A percentile compares a stretch with the other conserved stretches of the same genome.
phyloP scores from a whole-genome alignment of 2,329 filamentous ascomycete species.

The Aspergillus fumigatus region DNA sequence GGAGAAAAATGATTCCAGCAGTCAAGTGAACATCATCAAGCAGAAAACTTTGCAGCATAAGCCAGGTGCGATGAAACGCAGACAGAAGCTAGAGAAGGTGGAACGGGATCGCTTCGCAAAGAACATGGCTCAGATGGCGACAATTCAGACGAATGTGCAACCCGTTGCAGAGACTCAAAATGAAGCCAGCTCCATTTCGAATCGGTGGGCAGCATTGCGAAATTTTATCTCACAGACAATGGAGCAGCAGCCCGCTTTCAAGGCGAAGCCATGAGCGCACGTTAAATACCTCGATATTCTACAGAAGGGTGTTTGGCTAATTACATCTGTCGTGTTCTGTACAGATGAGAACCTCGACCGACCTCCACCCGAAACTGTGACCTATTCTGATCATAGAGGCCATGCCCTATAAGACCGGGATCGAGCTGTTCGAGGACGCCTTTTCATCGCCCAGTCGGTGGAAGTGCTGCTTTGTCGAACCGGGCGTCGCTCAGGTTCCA shows the following conservation, averaged over 20 bases:
- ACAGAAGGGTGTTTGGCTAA: neutral
- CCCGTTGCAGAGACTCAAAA: conserved; percentile 11
- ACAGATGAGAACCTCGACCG: neutral
- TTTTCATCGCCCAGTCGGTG: neutral
- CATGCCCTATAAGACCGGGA: neutral
- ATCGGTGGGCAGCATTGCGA: conserved; percentile 75
- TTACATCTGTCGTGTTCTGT: neutral
- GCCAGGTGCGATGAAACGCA: conserved; percentile 77
- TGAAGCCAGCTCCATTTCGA: conserved; percentile 42
- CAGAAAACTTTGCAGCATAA: conserved; percentile 70
- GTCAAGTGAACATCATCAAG: conserved; percentile 63
- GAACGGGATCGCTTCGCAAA: conserved; percentile 81
- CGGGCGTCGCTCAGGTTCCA: too few relatives aligned
- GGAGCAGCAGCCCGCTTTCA: conserved; percentile 80
- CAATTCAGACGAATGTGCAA: conserved; percentile 30
- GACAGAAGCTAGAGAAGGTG: conserved; percentile 70
- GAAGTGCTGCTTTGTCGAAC: neutral
- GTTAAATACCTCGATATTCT: neutral
- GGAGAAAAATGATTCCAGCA: conserved; percentile 42
- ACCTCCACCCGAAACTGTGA: neutral
- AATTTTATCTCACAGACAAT: conserved; percentile 81
- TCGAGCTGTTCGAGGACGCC: too few relatives aligned
- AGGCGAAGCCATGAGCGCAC: conserved; percentile 27
- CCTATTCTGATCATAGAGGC: neutral
- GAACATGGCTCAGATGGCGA: conserved; percentile 72